Base-by-base conservation (phyloP, 2,329 filamentous ascomycete species). In the Hymenoscyphus linearis region DNA sequence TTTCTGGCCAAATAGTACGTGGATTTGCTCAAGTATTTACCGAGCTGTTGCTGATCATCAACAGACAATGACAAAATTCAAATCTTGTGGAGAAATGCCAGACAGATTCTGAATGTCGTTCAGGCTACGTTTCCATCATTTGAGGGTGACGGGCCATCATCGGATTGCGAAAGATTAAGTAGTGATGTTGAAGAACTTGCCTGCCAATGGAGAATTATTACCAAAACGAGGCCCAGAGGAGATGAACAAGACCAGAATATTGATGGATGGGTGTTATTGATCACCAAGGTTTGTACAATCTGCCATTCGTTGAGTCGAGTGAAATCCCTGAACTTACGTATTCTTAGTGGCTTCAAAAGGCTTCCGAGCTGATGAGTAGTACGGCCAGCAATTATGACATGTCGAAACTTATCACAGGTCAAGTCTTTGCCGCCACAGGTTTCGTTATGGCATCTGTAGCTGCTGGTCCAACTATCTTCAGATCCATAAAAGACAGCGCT, bases 321-420 rank as follows among this genome's bases (percentile, higher is more conserved):
- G 22, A 31, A 31, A n/a, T n/a, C 25, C 34, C 50, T 27, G 47
- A 62, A 31, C 65, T 71, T 63, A 72, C 62, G 22, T 12, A 37
- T 22, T 53, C 3, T 16, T 67, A 77, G 61, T 78, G 79, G 40
- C 75, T 77, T 57, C 73, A 73, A 6, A 74, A 80, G 18, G 70
- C 68, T 25, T 95, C 98, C 73, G 80, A 83, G 25, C 76, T 91
- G 16, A 90, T 99, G 82, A 96, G 91, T 69, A 88, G 86, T 69
- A 91, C 95, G 72, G 93, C 95, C 4, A 97, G 92, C 74, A 96
- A 96, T 72, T 99, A 99, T 73, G 83, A 96, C 71, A 79, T 96
- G 65, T 71, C 80, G 1, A 85, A 82, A 57, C 80, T 96, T 55
- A 67, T 77, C 34, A 59, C 70, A 12, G 83, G 82, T 2, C 77